These are phyloP conservation scores for Neofusicoccum sp. DNA, from an alignment of 2,329 filamentous ascomycete genomes.

Conservation along the genomic window DNA sequence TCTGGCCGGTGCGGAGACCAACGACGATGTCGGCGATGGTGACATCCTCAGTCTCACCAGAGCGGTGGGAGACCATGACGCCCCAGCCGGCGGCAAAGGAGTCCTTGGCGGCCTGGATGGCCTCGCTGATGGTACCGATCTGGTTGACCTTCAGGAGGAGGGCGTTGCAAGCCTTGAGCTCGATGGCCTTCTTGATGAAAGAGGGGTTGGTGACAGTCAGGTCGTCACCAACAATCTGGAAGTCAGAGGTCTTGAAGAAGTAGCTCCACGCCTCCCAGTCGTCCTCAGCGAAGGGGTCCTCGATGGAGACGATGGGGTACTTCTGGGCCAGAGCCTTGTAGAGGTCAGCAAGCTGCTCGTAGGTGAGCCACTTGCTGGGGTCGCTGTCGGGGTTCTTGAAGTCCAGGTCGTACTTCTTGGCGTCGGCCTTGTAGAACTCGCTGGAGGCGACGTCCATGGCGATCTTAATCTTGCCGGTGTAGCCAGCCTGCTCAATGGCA, in stretches of 20 bases:
- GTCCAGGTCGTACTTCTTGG: constrained; percentile 99
- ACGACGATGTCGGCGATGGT: constrained; percentile 98
- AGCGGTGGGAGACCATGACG: constrained; percentile 99
- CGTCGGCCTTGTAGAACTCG: constrained; percentile 96
- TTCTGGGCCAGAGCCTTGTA: constrained; percentile 87
- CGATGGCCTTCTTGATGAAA: constrained; percentile 99
- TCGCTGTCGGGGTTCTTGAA: constrained; percentile 99
- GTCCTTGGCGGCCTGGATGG: constrained; percentile 98
- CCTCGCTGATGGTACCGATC: constrained; percentile 98
- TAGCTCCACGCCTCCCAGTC: constrained; percentile 99
- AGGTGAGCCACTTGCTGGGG: constrained; percentile 95
- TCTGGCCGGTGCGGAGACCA: constrained; percentile 93
- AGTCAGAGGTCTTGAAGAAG: constrained; percentile 98
- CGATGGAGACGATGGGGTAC: constrained; percentile 98
- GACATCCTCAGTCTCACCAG: constrained; percentile 98
- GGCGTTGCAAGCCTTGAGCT: constrained; percentile 97
- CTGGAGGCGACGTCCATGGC: constrained; percentile 99
- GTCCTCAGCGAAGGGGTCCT: constrained; percentile 99
- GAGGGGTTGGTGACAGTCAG: constrained; percentile 98
- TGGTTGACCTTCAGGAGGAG: constrained; percentile 99
- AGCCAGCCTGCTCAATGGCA: constrained; percentile 91
- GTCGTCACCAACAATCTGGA: constrained; percentile 98
- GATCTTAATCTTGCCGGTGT: constrained; percentile 94
- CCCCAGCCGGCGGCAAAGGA: constrained; percentile 94
- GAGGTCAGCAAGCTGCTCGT: constrained; percentile 90